Percentiles rank a stretch among this genome's conserved stretches.
Conservation (phyloP, 2,329 filamentous ascomycete species). For the Fusarium austroafricanum region DNA sequence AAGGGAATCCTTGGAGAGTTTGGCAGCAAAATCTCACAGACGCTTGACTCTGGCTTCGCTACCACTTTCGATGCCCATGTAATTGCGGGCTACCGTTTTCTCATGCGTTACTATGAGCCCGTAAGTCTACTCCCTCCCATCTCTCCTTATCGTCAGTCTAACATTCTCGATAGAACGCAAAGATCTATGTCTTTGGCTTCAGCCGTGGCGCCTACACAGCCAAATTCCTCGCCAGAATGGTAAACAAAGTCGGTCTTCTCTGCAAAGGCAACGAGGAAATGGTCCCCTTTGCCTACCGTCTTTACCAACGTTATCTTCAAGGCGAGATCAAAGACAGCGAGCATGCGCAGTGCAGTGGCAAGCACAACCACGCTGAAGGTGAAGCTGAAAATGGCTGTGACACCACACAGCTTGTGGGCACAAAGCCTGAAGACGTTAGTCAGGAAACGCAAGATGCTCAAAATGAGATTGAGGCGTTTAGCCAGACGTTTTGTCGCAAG, state of each 20-base stretch:
- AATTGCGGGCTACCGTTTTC: constrained; percentile 63
- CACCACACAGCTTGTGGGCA: constrained; percentile 31
- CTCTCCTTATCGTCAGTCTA: accelerated
- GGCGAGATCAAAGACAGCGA: constrained; percentile 53
- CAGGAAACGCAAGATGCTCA: constrained; percentile 39
- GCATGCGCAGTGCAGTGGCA: constrained; percentile 23
- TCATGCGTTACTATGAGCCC: constrained; percentile 65
- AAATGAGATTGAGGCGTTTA: constrained; percentile 59
- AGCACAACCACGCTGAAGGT: not conserved
- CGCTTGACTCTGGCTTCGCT: constrained; percentile 58
- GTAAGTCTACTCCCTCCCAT: constrained; percentile 37
- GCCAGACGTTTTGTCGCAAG: constrained; percentile 60
- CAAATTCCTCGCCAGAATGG: constrained; percentile 64
- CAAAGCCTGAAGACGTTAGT: constrained; percentile 39
- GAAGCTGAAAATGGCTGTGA: not conserved
- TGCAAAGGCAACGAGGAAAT: constrained; percentile 65
- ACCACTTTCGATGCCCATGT: constrained; percentile 64
- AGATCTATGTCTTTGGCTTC: constrained; percentile 67
- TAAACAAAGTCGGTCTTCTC: constrained; percentile 61
- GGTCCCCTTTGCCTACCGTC: constrained; percentile 62
- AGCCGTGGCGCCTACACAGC: constrained; percentile 65
- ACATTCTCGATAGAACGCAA: constrained; percentile 52
- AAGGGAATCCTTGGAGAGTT: constrained; percentile 51
- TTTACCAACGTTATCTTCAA: constrained; percentile 57
- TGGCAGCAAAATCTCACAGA: constrained; percentile 52